These are phyloP conservation scores for Conidiobolus incongruus DNA, from an alignment of 371 early-diverging fungal species.

Conservation along the genomic window DNA sequence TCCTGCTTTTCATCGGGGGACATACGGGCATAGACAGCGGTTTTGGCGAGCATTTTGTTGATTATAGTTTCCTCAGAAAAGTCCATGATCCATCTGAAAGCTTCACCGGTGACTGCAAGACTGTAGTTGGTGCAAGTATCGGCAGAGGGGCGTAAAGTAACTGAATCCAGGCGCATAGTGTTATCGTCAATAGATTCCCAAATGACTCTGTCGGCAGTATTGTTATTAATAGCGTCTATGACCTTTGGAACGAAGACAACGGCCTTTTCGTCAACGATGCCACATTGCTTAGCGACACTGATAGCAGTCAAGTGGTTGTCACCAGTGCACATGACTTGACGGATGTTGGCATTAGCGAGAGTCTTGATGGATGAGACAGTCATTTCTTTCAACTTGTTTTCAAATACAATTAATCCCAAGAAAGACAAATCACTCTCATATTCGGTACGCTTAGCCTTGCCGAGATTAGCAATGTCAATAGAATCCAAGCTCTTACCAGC, in stretches of 20 bases:
- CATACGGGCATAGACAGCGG: constrained; percentile 94
- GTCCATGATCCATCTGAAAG: no score
- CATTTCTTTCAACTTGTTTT: constrained; percentile 91
- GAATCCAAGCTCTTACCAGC: constrained; percentile 44
- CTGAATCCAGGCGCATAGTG: background rate
- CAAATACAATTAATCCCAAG: constrained; percentile 94
- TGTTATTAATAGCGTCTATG: background rate
- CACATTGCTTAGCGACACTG: constrained; percentile 85
- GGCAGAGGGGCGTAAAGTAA: background rate
- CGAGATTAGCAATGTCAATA: constrained; percentile 51
- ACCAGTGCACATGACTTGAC: constrained; percentile 97
- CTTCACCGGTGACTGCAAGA: constrained; percentile 82
- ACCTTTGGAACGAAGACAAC: constrained; percentile 21
- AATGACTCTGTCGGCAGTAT: background rate
- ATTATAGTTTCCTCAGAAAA: no score
- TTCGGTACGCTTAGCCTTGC: constrained; percentile 59
- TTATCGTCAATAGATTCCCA: background rate
- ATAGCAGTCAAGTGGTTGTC: constrained; percentile 97
- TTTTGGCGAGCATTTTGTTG: constrained; percentile 23
- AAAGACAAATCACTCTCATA: constrained; percentile 74
- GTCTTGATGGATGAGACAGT: constrained; percentile 63
- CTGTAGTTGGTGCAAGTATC: constrained; percentile 17
- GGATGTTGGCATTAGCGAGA: constrained; percentile 70
- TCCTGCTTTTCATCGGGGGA: constrained; percentile 97
- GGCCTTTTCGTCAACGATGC: constrained; percentile 33